phyloP scores from a whole-genome alignment of 257 asterid genomes.

The Solanum microdontum region DNA sequence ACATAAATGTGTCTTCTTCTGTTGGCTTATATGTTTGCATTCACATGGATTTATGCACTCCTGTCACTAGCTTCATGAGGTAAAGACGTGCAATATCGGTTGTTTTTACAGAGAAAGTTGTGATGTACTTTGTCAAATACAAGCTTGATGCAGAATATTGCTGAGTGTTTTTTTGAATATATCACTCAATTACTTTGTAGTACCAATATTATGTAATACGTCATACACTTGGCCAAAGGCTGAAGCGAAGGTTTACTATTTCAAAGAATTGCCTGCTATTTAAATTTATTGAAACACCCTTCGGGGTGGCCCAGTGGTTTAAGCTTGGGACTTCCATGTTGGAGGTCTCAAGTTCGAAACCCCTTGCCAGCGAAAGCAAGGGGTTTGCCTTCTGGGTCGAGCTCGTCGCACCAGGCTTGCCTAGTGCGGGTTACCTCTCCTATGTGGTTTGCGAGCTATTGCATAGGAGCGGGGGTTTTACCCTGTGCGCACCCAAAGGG shows the following conservation, averaged over 20 bases:
- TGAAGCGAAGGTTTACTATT: not conserved
- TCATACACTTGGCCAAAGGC: not conserved
- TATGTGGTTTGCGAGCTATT: too few relatives aligned
- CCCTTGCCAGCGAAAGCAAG: too few relatives aligned
- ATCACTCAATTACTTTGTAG: not conserved
- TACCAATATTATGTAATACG: not conserved
- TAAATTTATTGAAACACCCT: not conserved
- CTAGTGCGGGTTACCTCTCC: too few relatives aligned
- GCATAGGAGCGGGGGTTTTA: too few relatives aligned
- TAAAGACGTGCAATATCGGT: not conserved
- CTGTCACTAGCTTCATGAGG: not conserved
- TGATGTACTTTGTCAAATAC: not conserved
- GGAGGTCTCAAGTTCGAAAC: too few relatives aligned
- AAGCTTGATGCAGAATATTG: not conserved
- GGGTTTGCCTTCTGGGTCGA: too few relatives aligned
- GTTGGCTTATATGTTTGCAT: not conserved
- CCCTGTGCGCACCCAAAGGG: too few relatives aligned
- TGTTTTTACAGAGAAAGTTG: not conserved
- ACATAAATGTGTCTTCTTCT: not conserved
- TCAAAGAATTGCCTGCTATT: not conserved
- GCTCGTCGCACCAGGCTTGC: too few relatives aligned
- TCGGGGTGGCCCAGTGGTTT: too few relatives aligned
- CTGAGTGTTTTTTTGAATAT: not conserved
- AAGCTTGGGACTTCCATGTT: too few relatives aligned
- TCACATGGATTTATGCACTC: not conserved